These are phyloP conservation scores for Daldinia bambusicola DNA, from an alignment of 495 filamentous ascomycete species.

Conservation along the genomic window DNA sequence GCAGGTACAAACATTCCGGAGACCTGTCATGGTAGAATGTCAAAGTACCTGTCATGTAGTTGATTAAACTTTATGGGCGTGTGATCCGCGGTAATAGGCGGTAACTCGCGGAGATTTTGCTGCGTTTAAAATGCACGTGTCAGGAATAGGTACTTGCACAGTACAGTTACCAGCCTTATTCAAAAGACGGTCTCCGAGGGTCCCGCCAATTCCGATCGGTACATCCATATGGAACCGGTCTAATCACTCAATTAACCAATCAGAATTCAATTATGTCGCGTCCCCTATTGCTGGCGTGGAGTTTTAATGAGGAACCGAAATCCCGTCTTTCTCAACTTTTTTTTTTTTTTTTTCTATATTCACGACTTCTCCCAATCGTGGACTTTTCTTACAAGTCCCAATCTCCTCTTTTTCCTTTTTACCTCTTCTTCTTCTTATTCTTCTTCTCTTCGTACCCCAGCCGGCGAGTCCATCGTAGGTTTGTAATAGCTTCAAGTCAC, in stretches of 20 bases:
- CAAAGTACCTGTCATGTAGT: not conserved
- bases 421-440: conserved; percentile 27
- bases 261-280: conserved; percentile 11
- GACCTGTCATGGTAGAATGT: not conserved
- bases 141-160: not conserved
- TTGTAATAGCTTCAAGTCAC: conserved; percentile 42
- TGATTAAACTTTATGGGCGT: not conserved
- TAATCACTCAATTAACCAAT: conserved; percentile 26
- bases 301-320: conserved; percentile 40
- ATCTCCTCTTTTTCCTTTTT: conserved; percentile 39
- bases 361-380: conserved; percentile 34
- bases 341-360: conserved; percentile 32
- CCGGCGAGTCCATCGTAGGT: conserved; percentile 26
- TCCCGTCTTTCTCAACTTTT: conserved; percentile 32
- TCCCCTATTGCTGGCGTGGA: conserved; percentile 48
- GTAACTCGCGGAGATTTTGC: not conserved
- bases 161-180: conserved; percentile 8
- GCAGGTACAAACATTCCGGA: conserved; percentile 4
- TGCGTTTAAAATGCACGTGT: not conserved
- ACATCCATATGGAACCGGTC: conserved; percentile 32
- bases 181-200: conserved; percentile 26
- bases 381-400: conserved; percentile 28
- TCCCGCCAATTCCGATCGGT: conserved; percentile 42
- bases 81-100: no score
- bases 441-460: conserved; percentile 7